phyloP scores from a whole-genome alignment of 306 rosid species.

The Ochetophila trinervis region DNA sequence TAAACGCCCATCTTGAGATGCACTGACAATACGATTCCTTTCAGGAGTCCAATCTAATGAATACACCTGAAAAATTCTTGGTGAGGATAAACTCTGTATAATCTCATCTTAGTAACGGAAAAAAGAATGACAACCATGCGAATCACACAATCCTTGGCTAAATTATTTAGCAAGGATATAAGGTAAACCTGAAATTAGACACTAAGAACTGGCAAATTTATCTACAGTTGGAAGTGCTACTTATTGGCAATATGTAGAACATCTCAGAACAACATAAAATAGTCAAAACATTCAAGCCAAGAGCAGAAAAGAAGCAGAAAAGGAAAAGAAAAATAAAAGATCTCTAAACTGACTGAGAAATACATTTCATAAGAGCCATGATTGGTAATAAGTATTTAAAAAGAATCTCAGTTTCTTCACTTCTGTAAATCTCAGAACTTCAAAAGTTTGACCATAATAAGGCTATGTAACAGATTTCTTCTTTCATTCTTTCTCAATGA shows the following conservation, averaged over 20 bases:
- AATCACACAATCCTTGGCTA: background rate
- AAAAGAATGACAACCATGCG: background rate
- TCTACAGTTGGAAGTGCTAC: background rate
- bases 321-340: background rate
- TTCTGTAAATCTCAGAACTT: no score
- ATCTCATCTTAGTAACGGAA: background rate
- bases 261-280: no score
- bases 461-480: no score
- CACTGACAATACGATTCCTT: slow-evolving; percentile 91
- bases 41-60: slow-evolving; percentile 97
- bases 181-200: background rate
- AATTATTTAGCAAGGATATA: background rate
- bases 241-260: background rate
- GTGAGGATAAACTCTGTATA: slow-evolving; percentile 6
- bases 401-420: no score
- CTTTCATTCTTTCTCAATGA: no score
- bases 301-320: background rate
- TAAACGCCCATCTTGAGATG: slow-evolving; percentile 90
- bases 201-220: background rate
- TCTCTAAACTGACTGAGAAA: background rate
- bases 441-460: no score
- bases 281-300: slow-evolving; percentile 4
- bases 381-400: no score
- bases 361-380: background rate
- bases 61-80: slow-evolving; percentile 59